Evolutionary conservation across 345 rosid species (phyloP).

Genomic region (Pseudoturritis turrita): DNA sequence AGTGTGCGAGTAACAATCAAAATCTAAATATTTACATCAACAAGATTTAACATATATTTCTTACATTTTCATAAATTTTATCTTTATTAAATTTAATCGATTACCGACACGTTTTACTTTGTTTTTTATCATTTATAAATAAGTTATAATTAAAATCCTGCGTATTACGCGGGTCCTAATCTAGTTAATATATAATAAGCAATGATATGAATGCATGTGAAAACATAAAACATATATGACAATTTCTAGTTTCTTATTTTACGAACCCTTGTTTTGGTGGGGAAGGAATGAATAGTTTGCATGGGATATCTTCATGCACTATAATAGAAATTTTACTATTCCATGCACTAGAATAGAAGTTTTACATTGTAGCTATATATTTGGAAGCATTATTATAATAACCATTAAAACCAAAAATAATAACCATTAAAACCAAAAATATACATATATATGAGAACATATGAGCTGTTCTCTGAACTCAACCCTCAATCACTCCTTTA

Average conservation of each 20-base stretch:
- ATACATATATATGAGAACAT: not conserved
- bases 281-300: not conserved
- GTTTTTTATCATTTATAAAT: too few species aligned
- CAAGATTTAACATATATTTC: too few species aligned
- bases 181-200: too few species aligned
- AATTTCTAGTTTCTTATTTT: not conserved
- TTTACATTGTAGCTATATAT: not conserved
- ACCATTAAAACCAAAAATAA: not conserved
- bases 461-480: constrained; percentile 12
- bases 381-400: not conserved
- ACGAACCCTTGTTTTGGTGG: not conserved
- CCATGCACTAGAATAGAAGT: not conserved
- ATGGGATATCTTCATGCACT: not conserved
- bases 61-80: too few species aligned
- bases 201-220: not conserved
- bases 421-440: not conserved
- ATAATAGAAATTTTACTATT: not conserved
- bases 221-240: not conserved
- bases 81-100: too few species aligned
- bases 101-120: too few species aligned
- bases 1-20: too few species aligned
- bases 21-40: too few species aligned
- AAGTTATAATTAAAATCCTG: too few species aligned
- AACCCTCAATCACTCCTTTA: not conserved
- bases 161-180: too few species aligned